Evolutionary conservation across 2,329 filamentous ascomycete species (phyloP).

Genomic region (Aureobasidium sp.): DNA sequence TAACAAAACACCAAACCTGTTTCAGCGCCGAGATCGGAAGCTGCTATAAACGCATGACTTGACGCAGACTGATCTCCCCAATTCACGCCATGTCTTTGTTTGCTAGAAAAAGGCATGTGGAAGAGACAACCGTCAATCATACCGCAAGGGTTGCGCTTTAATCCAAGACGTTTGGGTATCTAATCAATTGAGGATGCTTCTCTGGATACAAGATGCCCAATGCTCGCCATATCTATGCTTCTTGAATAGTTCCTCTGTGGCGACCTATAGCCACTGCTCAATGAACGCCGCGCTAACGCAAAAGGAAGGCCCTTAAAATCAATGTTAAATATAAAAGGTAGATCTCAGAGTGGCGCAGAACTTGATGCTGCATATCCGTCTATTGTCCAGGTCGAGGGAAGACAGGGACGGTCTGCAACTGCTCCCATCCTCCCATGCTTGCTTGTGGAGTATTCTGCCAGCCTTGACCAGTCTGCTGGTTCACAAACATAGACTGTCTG

Average conservation of each 20-base stretch:
- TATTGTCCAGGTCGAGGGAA: conserved; percentile 68
- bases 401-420: conserved; percentile 68
- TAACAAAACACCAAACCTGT: background rate
- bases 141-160: background rate
- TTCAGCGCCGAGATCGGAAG: background rate
- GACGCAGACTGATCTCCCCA: background rate
- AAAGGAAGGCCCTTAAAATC: background rate
- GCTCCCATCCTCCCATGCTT: conserved; percentile 72
- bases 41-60: background rate
- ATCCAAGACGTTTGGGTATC: background rate
- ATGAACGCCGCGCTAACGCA: conserved; percentile 12
- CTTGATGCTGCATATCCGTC: background rate
- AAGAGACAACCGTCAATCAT: background rate
- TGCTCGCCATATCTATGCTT: background rate
- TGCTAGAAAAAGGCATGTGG: background rate
- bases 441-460: conserved; percentile 72
- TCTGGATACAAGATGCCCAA: background rate
- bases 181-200: background rate
- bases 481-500: conserved; percentile 81
- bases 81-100: background rate
- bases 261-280: background rate
- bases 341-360: background rate
- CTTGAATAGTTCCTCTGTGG: background rate
- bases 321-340: background rate
- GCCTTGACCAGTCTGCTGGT: conserved; percentile 76